Percentiles rank a stretch among this genome's conserved stretches.
Evolutionary conservation across 257 asterid species (phyloP).

Genomic region (Vinca minor): DNA sequence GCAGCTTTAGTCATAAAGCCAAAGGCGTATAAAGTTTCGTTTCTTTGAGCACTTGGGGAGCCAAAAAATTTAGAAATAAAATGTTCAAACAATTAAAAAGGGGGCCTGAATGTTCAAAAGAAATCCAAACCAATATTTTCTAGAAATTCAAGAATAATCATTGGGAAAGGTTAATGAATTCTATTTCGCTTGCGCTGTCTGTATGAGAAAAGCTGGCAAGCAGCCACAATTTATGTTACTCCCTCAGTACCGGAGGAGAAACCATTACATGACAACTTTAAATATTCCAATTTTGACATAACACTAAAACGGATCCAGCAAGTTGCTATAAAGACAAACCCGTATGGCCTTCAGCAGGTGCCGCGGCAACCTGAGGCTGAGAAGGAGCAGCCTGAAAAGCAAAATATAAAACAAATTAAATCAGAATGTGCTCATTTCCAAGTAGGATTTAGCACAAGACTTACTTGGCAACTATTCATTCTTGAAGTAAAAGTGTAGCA

Average conservation of each 20-base stretch:
- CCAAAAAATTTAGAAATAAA: background rate
- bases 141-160: no score
- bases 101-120: background rate
- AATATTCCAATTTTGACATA: no score
- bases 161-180: background rate
- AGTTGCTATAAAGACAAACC: constrained; percentile 31
- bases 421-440: background rate
- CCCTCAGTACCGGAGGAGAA: background rate
- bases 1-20: constrained; percentile 16
- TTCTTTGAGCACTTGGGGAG: background rate
- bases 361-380: constrained; percentile 27
- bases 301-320: background rate
- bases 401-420: constrained; percentile 3
- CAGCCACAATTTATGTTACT: background rate
- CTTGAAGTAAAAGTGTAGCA: background rate
- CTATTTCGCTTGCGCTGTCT: no score
- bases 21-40: background rate
- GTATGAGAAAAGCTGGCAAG: no score
- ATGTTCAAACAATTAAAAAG: background rate
- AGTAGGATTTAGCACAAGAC: background rate
- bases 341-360: constrained; percentile 21
- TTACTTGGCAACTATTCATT: background rate
- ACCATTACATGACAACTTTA: background rate
- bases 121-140: background rate
- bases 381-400: constrained; percentile 41